Evolutionary conservation across 176 grass and related monocot genomes (phyloP).

Genomic region (Triticum aestivum): IWGSC_CS_RefSeq_v2.1 NC_057797.1:106531738-106532237

Average conservation of each 20-base stretch:
- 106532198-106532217: slow-evolving; percentile 3
- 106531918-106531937: slow-evolving; percentile 92
- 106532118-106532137: slow-evolving; percentile 97
- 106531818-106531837: slow-evolving; percentile 95
- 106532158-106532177: slow-evolving; percentile 81
- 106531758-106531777: slow-evolving; percentile 13
- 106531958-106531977: neutral
- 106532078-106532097: slow-evolving; percentile 80
- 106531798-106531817: slow-evolving; percentile 88
- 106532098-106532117: slow-evolving; percentile 97
- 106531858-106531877: slow-evolving; percentile 90
- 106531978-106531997: neutral
- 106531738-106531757: slow-evolving; percentile 36
- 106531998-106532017: neutral
- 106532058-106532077: slow-evolving; percentile 98
- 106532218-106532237: neutral
- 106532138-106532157: slow-evolving; percentile 95
- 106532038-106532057: slow-evolving; percentile 89
- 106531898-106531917: slow-evolving; percentile 93
- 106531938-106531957: slow-evolving; percentile 62
- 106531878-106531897: slow-evolving; percentile 88
- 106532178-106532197: slow-evolving; percentile 59
- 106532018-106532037: neutral
- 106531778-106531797: slow-evolving; percentile 49
- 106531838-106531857: slow-evolving; percentile 90